phyloP scores from a whole-genome alignment of 2,329 filamentous ascomycete species.

The Phyllosticta citriasiana region DNA sequence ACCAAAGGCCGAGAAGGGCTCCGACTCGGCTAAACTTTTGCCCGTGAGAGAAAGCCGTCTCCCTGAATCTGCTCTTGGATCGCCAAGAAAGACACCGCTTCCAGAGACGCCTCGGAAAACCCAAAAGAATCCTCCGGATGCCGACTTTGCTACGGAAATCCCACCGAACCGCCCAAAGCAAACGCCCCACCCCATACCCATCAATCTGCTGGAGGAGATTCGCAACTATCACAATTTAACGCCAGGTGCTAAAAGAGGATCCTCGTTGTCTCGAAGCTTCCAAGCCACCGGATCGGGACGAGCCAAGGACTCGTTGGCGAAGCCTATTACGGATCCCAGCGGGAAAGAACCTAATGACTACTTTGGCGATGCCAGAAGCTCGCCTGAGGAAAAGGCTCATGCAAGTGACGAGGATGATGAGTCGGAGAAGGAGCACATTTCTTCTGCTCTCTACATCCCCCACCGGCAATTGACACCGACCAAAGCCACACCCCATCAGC shows the following conservation, averaged over 20 bases:
- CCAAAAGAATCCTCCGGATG: background rate
- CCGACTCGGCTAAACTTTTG: background rate
- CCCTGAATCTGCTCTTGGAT: background rate
- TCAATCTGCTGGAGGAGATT: slow-evolving; percentile 46
- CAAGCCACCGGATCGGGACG: slow-evolving; percentile 26
- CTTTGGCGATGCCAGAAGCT: slow-evolving; percentile 1
- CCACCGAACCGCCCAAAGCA: background rate
- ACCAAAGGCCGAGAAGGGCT: background rate
- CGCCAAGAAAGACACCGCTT: slow-evolving; percentile 5
- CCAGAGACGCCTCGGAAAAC: background rate
- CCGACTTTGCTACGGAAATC: background rate
- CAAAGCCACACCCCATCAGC: slow-evolving; percentile 1
- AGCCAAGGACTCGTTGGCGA: slow-evolving; percentile 17
- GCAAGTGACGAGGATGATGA: slow-evolving; percentile 42
- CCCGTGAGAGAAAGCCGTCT: background rate
- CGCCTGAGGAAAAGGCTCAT: slow-evolving; percentile 7
- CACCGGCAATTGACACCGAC: slow-evolving; percentile 47
- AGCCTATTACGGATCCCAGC: slow-evolving; percentile 12
- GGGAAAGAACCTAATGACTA: slow-evolving; percentile 7
- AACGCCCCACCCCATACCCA: slow-evolving; percentile 28
- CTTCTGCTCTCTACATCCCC: slow-evolving; percentile 73
- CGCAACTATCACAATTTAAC: slow-evolving; percentile 44
- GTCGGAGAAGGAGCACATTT: slow-evolving; percentile 75
- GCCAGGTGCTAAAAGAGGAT: slow-evolving; percentile 34
- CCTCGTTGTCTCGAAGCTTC: slow-evolving; percentile 44